Evolutionary conservation across 2,329 filamentous ascomycete genomes (phyloP).

Genomic region (Neoarthrinium moseri): DNA sequence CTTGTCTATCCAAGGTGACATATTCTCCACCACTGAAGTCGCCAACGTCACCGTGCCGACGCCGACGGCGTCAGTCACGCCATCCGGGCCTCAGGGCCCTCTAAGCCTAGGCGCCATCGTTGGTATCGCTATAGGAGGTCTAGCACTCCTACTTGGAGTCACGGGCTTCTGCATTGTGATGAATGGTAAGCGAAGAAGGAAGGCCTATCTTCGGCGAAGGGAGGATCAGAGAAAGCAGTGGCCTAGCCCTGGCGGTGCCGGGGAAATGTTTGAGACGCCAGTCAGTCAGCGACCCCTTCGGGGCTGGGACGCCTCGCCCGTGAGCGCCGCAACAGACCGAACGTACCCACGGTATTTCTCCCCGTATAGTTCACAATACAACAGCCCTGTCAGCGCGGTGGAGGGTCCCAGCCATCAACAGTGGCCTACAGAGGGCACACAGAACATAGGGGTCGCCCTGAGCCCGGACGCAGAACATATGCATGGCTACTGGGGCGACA

Average conservation of each 20-base stretch:
- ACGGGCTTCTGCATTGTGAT: constrained; percentile 54
- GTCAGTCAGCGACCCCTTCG: constrained; percentile 52
- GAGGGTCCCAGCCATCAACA: constrained; percentile 29
- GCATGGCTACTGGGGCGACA: constrained; percentile 25
- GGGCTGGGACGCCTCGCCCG: constrained; percentile 53
- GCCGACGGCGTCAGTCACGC: constrained; percentile 35
- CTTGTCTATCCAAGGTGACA: constrained; percentile 48
- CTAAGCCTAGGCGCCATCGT: constrained; percentile 55
- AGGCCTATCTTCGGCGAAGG: constrained; percentile 48
- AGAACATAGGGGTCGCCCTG: constrained; percentile 42
- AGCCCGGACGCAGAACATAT: constrained; percentile 35
- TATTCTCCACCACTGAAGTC: constrained; percentile 45
- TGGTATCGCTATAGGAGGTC: constrained; percentile 53
- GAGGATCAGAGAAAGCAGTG: constrained; percentile 42
- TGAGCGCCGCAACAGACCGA: constrained; percentile 40
- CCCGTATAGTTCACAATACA: constrained; percentile 60
- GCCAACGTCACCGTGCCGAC: constrained; percentile 52
- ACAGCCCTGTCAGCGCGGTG: constrained; percentile 51
- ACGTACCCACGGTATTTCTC: constrained; percentile 51
- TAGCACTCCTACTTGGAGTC: constrained; percentile 46
- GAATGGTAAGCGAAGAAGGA: constrained; percentile 54
- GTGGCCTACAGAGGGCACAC: constrained; percentile 35
- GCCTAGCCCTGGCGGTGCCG: constrained; percentile 33
- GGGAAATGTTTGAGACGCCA: constrained; percentile 50
- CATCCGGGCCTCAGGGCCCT: constrained; percentile 41